Percentiles rank a stretch among this genome's conserved stretches.
These are phyloP conservation scores for Fusarium miscanthi DNA, from an alignment of 2,329 filamentous ascomycete genomes.

Conservation along the genomic window DNA sequence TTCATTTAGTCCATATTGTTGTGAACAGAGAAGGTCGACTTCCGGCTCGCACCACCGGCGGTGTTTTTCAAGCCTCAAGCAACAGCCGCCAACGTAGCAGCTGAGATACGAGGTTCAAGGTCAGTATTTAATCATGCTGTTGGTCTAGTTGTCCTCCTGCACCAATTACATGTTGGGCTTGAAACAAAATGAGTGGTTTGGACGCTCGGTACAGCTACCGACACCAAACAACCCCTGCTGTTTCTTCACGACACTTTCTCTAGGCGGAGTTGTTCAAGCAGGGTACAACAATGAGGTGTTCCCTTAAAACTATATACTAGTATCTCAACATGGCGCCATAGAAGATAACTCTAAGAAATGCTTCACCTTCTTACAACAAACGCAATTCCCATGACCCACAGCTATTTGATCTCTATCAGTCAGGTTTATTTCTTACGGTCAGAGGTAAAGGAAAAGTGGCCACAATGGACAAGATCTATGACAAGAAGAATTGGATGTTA, in stretches of 20 bases:
- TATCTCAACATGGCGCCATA: background rate
- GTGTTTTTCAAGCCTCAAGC: background rate
- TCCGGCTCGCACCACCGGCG: background rate
- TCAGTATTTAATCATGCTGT: background rate
- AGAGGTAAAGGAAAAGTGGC: background rate
- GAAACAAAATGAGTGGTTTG: background rate
- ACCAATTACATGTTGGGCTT: background rate
- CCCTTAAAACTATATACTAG: background rate
- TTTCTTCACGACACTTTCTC: background rate
- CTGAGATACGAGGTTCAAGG: no score
- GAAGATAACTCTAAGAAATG: background rate
- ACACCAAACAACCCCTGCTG: background rate
- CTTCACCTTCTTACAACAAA: background rate
- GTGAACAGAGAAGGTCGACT: background rate
- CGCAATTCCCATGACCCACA: no score
- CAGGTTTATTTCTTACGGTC: background rate
- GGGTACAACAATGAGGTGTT: background rate
- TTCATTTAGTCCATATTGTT: background rate
- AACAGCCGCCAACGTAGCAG: background rate
- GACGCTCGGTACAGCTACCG: background rate
- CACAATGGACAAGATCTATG: no score
- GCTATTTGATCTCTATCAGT: no score
- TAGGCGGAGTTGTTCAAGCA: background rate
- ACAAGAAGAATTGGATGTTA: no score
- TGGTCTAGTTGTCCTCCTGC: background rate